Conservation (phyloP, 2,329 filamentous ascomycete species). For the Talaromyces sp. region DNA sequence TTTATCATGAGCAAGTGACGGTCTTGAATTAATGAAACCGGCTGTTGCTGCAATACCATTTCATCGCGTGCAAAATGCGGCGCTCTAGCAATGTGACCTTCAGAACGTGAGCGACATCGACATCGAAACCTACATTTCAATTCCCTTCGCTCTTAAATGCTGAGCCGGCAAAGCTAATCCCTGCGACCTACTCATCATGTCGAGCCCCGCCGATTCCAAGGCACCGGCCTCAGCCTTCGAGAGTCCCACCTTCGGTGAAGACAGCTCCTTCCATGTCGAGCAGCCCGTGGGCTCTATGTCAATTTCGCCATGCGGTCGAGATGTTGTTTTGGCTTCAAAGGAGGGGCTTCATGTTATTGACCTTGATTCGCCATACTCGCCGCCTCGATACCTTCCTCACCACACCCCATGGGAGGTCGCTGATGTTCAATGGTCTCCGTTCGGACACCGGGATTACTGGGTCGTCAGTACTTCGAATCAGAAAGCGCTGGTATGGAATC, state of each 20-base stretch:
- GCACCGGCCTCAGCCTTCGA: conserved; percentile 59
- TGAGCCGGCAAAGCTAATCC: background rate
- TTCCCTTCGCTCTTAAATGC: background rate
- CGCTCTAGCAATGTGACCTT: background rate
- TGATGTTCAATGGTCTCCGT: conserved; percentile 95
- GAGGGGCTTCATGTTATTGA: conserved; percentile 89
- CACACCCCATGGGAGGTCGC: conserved; percentile 91
- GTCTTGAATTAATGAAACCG: background rate
- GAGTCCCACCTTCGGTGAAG: conserved; percentile 79
- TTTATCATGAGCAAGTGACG: background rate
- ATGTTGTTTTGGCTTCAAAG: conserved; percentile 84
- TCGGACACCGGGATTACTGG: conserved; percentile 84
- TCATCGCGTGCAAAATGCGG: background rate
- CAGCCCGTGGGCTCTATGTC: conserved; percentile 78
- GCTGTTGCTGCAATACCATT: background rate
- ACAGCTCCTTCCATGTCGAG: conserved; percentile 78
- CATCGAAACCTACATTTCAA: background rate
- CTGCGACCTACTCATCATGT: conserved; percentile 17
- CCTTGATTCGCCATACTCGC: conserved; percentile 80
- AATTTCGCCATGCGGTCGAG: conserved; percentile 84
- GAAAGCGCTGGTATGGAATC: conserved; percentile 88
- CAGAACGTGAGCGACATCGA: background rate
- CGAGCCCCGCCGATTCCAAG: conserved; percentile 30
- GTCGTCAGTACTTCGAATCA: conserved; percentile 92
- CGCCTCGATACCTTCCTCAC: conserved; percentile 77